Conservation (phyloP, 352 stramenopile species). For the Plasmopara halstedii region DNA sequence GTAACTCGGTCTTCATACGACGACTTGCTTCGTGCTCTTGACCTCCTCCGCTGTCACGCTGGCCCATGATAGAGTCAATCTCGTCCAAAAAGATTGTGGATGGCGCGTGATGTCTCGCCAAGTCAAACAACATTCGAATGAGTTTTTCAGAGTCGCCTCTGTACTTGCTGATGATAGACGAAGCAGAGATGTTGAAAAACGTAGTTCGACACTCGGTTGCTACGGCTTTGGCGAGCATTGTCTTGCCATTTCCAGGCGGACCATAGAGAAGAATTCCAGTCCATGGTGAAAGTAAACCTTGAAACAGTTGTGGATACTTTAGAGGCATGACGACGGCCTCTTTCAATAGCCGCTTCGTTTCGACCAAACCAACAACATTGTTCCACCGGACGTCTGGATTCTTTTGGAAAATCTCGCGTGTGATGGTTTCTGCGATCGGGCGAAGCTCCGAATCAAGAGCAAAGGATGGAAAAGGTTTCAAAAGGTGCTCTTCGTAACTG, state of each 20-base stretch:
- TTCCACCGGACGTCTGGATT: constrained; percentile 87
- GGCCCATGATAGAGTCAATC: constrained; percentile 86
- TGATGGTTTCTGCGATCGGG: constrained; percentile 83
- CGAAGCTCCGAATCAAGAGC: constrained; percentile 80
- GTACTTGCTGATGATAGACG: constrained; percentile 84
- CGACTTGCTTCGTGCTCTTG: constrained; percentile 82
- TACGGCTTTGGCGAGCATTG: constrained; percentile 83
- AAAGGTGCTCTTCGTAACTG: constrained; percentile 54
- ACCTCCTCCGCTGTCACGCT: constrained; percentile 64
- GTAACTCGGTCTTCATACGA: constrained; percentile 82
- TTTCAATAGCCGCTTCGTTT: constrained; percentile 92
- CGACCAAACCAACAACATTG: constrained; percentile 81
- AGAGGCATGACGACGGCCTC: constrained; percentile 94
- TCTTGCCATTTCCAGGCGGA: constrained; percentile 79
- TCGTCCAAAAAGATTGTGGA: constrained; percentile 86
- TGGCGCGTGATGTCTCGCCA: constrained; percentile 70
- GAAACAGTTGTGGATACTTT: constrained; percentile 93
- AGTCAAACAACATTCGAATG: constrained; percentile 81
- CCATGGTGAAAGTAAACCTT: constrained; percentile 84
- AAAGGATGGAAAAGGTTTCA: constrained; percentile 86
- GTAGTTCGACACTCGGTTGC: constrained; percentile 81
- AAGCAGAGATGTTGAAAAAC: constrained; percentile 86
- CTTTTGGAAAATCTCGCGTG: constrained; percentile 89
- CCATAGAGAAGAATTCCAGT: constrained; percentile 89
- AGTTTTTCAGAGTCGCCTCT: constrained; percentile 80